These are phyloP conservation scores for Penicillium psychrosexuale DNA, from an alignment of 2,329 filamentous ascomycete genomes.

Conservation along the genomic window DNA sequence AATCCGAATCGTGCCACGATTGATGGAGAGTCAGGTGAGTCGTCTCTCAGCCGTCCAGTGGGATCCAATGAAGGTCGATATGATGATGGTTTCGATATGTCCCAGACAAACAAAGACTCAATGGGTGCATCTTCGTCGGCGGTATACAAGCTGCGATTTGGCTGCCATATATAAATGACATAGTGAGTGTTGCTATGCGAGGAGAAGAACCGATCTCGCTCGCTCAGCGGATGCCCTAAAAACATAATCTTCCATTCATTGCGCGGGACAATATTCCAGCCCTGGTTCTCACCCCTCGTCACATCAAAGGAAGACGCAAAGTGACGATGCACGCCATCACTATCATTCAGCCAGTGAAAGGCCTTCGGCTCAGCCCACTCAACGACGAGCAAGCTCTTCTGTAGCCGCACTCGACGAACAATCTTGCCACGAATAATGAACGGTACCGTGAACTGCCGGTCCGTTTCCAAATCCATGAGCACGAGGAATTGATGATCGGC, in stretches of 20 bases:
- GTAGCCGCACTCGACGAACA: slow-evolving; percentile 55
- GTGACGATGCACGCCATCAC: slow-evolving; percentile 54
- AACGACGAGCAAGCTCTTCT: slow-evolving; percentile 56
- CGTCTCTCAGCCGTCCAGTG: slow-evolving; percentile 33
- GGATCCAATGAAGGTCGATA: slow-evolving; percentile 54
- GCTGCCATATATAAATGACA: slow-evolving; percentile 61
- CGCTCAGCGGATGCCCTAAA: slow-evolving; percentile 54
- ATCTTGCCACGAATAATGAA: slow-evolving; percentile 52
- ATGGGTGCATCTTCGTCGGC: slow-evolving; percentile 55
- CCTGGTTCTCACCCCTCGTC: slow-evolving; percentile 11
- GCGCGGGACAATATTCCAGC: slow-evolving; percentile 51
- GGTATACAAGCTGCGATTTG: slow-evolving; percentile 53
- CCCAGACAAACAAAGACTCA: slow-evolving; percentile 59
- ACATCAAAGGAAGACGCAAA: slow-evolving; percentile 61
- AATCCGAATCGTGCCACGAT: slow-evolving; percentile 52
- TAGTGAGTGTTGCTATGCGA: slow-evolving; percentile 60
- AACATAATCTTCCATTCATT: slow-evolving; percentile 62
- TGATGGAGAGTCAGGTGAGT: slow-evolving; percentile 40
- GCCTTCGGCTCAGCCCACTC: slow-evolving; percentile 59
- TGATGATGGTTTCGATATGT: slow-evolving; percentile 51
- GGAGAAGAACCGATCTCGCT: slow-evolving; percentile 61
- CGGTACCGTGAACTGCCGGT: slow-evolving; percentile 47
- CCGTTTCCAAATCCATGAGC: slow-evolving; percentile 52
- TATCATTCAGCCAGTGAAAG: slow-evolving; percentile 52
- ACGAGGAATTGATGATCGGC: slow-evolving; percentile 36